Evolutionary conservation across 345 rosid genomes (phyloP).

Genomic region (Clausena lansium): DNA sequence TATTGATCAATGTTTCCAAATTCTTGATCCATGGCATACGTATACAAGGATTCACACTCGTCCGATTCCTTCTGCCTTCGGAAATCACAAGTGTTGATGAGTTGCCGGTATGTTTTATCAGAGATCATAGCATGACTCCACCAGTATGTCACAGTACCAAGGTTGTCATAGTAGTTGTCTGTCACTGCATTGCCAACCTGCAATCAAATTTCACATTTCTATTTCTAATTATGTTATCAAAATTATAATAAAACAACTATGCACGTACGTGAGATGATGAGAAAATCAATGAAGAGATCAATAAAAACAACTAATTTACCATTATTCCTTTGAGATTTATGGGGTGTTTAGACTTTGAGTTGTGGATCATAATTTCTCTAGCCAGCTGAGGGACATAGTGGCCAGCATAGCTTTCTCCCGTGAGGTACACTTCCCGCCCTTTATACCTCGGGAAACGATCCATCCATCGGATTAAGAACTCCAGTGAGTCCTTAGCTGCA

Average conservation of each 20-base stretch:
- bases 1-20: constrained; percentile 97
- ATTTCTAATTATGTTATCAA: too few relatives aligned
- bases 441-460: constrained; percentile 80
- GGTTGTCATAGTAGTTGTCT: constrained; percentile 85
- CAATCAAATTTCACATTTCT: background rate
- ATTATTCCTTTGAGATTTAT: constrained; percentile 84
- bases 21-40: constrained; percentile 93
- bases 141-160: constrained; percentile 97
- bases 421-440: constrained; percentile 61
- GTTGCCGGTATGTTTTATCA: constrained; percentile 73
- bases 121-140: constrained; percentile 99
- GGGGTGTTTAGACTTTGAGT: constrained; percentile 51
- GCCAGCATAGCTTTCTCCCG: constrained; percentile 99
- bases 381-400: constrained; percentile 98
- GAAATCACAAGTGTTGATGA: constrained; percentile 82
- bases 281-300: too few relatives aligned
- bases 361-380: constrained; percentile 61
- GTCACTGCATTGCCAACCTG: constrained; percentile 99
- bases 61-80: constrained; percentile 72
- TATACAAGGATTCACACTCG: constrained; percentile 83
- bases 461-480: constrained; percentile 75
- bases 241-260: too few relatives aligned
- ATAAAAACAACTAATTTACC: constrained; percentile 34
- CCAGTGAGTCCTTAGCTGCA: constrained; percentile 83
- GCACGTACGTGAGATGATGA: too few relatives aligned